Evolutionary conservation across 2,329 filamentous ascomycete species (phyloP), one percentile per base, ranked within the genome.

Genomic region (Aspergillus floridensis): DNA sequence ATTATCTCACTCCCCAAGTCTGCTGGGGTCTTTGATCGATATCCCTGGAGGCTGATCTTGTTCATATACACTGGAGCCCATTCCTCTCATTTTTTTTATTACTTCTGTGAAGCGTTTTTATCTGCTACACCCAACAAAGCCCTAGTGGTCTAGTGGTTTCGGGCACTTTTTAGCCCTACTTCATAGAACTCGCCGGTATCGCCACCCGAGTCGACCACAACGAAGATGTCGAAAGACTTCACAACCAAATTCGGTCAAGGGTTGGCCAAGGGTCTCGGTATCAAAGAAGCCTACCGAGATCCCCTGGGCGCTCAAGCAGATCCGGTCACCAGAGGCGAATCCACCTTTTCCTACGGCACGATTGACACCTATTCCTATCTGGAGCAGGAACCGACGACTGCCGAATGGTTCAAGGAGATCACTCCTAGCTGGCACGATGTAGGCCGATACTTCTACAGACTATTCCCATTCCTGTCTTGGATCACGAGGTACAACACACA

Each of bases 401-500:
- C 76, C 6, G 92, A 96, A 70, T 96, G 87, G 85, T 64, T 98
- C 14, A 71, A 74, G 5, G 83, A 88, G 2, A 76, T 89, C 19
- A 71, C 84, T 0, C 95, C 93, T 0, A 81, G 80, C 0, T 74
- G 79, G 7, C 64, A 72, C 1, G 82, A 89, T 38, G 56, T 88
- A 3, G 52, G 74, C 5, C 67, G 78, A 2, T 99, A 97, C 71
- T 58, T 87, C 59, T 78, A 81, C 65, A 89, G 85, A 14, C 79
- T 98, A 1, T 96, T 99, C 66, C 95, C 95, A 0, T 98, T 97
- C 72, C 73, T 90, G 5, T 82, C 86, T n/a, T 99, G 95, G 95
- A 93, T 98, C 59, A 77, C 80, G 11, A 86, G 88, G 66, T 99
- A 99, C 79, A 99, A 99, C 72, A 11, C 88, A 4, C 88, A 92